Evolutionary conservation across 768 basidiomycete genomes (phyloP).

Genomic region (Holtermannia corniformis): DNA sequence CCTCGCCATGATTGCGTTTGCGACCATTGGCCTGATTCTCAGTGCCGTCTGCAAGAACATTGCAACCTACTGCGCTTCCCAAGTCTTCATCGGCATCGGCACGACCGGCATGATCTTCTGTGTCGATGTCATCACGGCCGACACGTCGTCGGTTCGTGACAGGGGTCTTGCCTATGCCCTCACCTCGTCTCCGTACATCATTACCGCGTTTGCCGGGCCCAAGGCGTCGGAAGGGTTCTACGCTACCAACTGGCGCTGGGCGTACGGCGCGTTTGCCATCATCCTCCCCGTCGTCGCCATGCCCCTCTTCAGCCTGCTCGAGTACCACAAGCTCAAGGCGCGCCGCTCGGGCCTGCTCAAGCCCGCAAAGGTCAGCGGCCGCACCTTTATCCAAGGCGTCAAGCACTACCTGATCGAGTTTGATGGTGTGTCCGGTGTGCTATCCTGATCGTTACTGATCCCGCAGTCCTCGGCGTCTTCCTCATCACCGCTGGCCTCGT

Average conservation of each 20-base stretch:
- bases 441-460: background rate
- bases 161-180: slow-evolving; percentile 34
- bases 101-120: slow-evolving; percentile 11
- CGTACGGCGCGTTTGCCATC: slow-evolving; percentile 19
- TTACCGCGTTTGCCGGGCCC: slow-evolving; percentile 16
- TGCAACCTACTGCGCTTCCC: slow-evolving; percentile 26
- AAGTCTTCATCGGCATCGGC: slow-evolving; percentile 6
- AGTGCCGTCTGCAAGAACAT: slow-evolving; percentile 24
- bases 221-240: slow-evolving; percentile 21
- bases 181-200: slow-evolving; percentile 14
- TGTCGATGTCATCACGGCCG: slow-evolving; percentile 36
- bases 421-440: slow-evolving; percentile 15
- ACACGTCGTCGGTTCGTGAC: slow-evolving; percentile 30
- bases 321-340: slow-evolving; percentile 15
- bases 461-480: slow-evolving; percentile 7
- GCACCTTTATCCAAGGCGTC: slow-evolving; percentile 4
- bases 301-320: slow-evolving; percentile 7
- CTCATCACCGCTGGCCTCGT: slow-evolving; percentile 10
- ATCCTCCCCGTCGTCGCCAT: slow-evolving; percentile 19
- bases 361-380: background rate
- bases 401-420: slow-evolving; percentile 26
- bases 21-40: slow-evolving; percentile 25
- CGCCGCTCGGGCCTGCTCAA: slow-evolving; percentile 10
- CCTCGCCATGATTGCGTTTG: slow-evolving; percentile 9
- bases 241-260: slow-evolving; percentile 25